Evolutionary conservation across 2,329 filamentous ascomycete genomes (phyloP).

Genomic region (Neospermospora avenae): DNA sequence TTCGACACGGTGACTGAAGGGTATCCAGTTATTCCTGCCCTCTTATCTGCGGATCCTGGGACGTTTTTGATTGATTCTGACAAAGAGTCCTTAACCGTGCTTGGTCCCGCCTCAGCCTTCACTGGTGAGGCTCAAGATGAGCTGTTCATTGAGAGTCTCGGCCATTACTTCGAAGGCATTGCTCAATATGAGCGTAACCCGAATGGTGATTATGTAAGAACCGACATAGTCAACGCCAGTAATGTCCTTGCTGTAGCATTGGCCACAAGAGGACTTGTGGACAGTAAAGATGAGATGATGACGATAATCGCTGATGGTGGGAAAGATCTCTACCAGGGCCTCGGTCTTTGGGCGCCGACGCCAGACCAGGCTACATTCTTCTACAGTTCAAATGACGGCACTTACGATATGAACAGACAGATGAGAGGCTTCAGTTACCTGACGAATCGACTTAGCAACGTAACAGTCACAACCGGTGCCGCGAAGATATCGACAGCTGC

Average conservation of each 20-base stretch:
- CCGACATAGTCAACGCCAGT: background rate
- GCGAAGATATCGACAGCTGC: slow-evolving; percentile 11
- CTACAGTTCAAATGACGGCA: slow-evolving; percentile 12
- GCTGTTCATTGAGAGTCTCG: slow-evolving; percentile 9
- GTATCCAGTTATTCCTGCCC: slow-evolving; percentile 12
- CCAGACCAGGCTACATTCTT: slow-evolving; percentile 20
- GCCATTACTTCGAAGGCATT: background rate
- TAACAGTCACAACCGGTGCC: slow-evolving; percentile 17
- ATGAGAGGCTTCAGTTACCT: slow-evolving; percentile 22
- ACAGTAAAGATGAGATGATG: slow-evolving; percentile 19
- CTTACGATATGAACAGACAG: background rate
- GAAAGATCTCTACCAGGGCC: slow-evolving; percentile 3
- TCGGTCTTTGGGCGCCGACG: slow-evolving; percentile 25
- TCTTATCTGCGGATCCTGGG: no score
- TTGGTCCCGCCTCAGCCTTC: slow-evolving; percentile 26
- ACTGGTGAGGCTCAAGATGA: slow-evolving; percentile 19
- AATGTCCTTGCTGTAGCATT: slow-evolving; percentile 1
- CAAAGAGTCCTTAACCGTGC: slow-evolving; percentile 16
- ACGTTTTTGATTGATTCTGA: no score
- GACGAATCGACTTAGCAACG: slow-evolving; percentile 27
- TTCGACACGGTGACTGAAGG: background rate
- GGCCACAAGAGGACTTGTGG: slow-evolving; percentile 17
- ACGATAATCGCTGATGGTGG: slow-evolving; percentile 16
- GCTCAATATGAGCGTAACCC: background rate
- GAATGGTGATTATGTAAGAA: background rate